Evolutionary conservation across 2,329 filamentous ascomycete species (phyloP), one percentile per base, ranked within the genome.

Genomic region (Aspergillus calidoustus): DNA sequence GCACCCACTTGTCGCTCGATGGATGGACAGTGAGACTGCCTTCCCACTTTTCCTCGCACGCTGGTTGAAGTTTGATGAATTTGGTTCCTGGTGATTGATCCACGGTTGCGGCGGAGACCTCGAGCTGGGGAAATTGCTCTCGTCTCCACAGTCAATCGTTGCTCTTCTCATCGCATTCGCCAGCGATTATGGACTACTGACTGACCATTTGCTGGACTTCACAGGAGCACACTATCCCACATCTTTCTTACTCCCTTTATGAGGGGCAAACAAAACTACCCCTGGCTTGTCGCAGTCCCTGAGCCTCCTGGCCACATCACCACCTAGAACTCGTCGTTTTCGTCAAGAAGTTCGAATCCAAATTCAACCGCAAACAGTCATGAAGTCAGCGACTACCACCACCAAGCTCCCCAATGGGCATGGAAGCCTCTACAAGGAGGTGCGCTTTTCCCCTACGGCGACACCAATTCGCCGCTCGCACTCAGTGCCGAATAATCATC

Each of bases 361-460:
- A 41, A 41, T 17, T 41, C 15, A 11, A 13, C 34, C 34, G 34
- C 34, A 41, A 41, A 52, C 51, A 54, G 68, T 50, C 11, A 76
- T 76, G 73, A 74, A 63, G 65, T 57, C 68, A 46, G 61, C 68
- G 23, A 59, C 60, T 15, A 48, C 65, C 23, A 64, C 65, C 23
- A 64, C 64, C 19, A 71, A 69, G 23, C 51, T 69, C 41, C 71
- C 68, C 22, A 74, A 75, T 49, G 73, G 75, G 47, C 75, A 76
- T 63, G 72, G 73, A 51, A 72, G 68, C 60, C 64, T 72, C 44
- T 76, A 76, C 67, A 80, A 78, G 70, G 77, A 77, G 64, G 77
- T 79, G 41, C 77, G 75, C 55, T 80, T 80, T 64, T 79, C 78
- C 23, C 74, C 76, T 13, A 74, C 76, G 3, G 66, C 73, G 44